Evolutionary conservation across 495 filamentous ascomycete genomes (phyloP).

Genomic region (Hypomontagnella monticulosa): DNA sequence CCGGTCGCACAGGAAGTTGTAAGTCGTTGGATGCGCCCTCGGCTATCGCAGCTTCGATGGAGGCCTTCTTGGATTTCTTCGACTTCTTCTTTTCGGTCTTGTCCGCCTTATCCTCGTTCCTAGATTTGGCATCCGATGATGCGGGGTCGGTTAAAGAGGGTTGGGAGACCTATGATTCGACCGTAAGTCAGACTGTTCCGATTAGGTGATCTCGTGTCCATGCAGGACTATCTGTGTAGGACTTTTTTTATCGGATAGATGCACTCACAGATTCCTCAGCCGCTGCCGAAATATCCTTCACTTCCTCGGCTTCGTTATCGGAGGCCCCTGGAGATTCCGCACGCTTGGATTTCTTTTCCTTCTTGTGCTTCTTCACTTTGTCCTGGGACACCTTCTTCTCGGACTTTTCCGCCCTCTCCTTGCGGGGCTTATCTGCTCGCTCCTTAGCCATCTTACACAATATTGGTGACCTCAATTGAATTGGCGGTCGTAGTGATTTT

Average conservation of each 20-base stretch:
- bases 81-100: slow-evolving; percentile 22
- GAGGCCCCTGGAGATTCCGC: background rate
- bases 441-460: slow-evolving; percentile 28
- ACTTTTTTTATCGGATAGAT: background rate
- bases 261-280: slow-evolving; percentile 17
- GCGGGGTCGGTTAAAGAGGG: background rate
- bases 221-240: background rate
- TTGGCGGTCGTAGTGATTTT: background rate
- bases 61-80: slow-evolving; percentile 15
- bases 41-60: background rate
- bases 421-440: slow-evolving; percentile 27
- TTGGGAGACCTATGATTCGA: background rate
- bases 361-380: slow-evolving; percentile 42
- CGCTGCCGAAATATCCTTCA: background rate
- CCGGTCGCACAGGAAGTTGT: background rate
- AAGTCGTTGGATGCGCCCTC: background rate
- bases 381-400: slow-evolving; percentile 36
- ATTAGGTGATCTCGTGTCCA: background rate
- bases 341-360: slow-evolving; percentile 21
- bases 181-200: background rate
- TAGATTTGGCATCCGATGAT: slow-evolving; percentile 2
- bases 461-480: background rate
- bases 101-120: background rate
- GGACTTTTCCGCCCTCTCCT: slow-evolving; percentile 28
- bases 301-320: background rate